A percentile compares a stretch with the other conserved stretches of the same genome.
phyloP scores from a whole-genome alignment of 176 grass and related monocot genomes.

The Juncus inflexus region DNA sequence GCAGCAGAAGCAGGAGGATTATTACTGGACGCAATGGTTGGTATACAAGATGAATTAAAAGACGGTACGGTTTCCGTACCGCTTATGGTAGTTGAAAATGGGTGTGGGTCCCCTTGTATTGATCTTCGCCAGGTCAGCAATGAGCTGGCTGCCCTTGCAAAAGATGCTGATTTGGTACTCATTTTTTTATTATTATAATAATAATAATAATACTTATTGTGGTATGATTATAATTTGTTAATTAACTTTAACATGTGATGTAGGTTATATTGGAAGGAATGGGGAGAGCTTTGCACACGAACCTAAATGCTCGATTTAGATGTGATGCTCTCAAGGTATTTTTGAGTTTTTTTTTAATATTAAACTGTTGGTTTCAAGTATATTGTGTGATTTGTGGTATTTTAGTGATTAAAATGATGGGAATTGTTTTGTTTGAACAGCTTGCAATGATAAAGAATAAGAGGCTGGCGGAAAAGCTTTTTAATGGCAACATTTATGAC shows the following conservation, averaged over 20 bases:
- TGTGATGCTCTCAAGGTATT: slow-evolving; percentile 91
- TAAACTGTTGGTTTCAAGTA: not conserved
- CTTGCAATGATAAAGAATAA: slow-evolving; percentile 99
- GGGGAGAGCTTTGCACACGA: slow-evolving; percentile 85
- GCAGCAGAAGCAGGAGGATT: slow-evolving; percentile 92
- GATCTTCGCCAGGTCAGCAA: slow-evolving; percentile 97
- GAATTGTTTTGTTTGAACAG: slow-evolving; percentile 34
- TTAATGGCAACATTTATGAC: slow-evolving; percentile 82
- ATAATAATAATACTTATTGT: not conserved
- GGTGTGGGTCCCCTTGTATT: slow-evolving; percentile 82
- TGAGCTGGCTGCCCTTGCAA: slow-evolving; percentile 76
- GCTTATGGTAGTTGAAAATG: slow-evolving; percentile 92
- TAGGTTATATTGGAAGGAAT: slow-evolving; percentile 95
- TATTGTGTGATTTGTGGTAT: not conserved
- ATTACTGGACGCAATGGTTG: slow-evolving; percentile 87
- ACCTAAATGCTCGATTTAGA: slow-evolving; percentile 79
- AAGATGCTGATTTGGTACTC: slow-evolving; percentile 84
- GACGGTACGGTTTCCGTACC: slow-evolving; percentile 51
- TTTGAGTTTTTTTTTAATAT: slow-evolving; percentile 4
- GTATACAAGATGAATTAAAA: slow-evolving; percentile 71
- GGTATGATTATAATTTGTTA: not conserved
- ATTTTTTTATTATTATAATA: not conserved
- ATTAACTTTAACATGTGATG: slow-evolving; percentile 14
- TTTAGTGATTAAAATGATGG: not conserved
- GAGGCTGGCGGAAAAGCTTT: slow-evolving; percentile 90